phyloP scores from a whole-genome alignment of 2,329 filamentous ascomycete genomes.

The Fusarium papillatum region DNA sequence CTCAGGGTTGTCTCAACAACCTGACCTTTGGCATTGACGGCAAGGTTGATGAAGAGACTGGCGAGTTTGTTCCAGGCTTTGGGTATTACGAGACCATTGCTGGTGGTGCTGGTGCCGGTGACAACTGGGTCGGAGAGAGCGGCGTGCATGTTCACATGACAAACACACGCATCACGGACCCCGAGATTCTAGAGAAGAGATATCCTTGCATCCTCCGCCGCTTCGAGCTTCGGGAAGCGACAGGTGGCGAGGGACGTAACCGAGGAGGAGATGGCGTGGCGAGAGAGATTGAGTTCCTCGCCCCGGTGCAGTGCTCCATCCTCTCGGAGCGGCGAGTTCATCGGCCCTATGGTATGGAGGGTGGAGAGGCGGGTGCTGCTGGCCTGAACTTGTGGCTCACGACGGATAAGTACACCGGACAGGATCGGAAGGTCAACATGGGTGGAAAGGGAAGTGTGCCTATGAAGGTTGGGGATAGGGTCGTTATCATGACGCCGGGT shows the following conservation, averaged over 20 bases:
- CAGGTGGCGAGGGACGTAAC: not conserved
- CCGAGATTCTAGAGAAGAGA: not conserved
- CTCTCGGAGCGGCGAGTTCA: not conserved
- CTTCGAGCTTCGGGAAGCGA: not conserved
- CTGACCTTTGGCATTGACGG: not conserved
- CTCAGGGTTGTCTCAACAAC: not conserved
- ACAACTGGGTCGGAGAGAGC: not conserved
- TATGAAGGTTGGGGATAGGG: not conserved
- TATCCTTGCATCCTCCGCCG: not conserved
- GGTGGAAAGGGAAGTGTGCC: not conserved
- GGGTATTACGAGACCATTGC: not conserved
- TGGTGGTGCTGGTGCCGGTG: not conserved
- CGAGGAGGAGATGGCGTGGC: not conserved
- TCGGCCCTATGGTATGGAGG: not conserved
- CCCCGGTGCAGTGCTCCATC: not conserved
- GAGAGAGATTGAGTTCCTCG: not conserved
- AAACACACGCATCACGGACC: not conserved
- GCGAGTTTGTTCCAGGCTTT: not conserved
- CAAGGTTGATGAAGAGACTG: not conserved
- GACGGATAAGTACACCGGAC: not conserved
- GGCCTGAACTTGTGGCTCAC: not conserved
- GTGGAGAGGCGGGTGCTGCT: not conserved
- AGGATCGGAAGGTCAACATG: not conserved
- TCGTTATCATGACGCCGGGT: not conserved
- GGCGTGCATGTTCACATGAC: not conserved